phyloP scores from a whole-genome alignment of 2,329 filamentous ascomycete genomes.

The Diaporthe eres region DNA sequence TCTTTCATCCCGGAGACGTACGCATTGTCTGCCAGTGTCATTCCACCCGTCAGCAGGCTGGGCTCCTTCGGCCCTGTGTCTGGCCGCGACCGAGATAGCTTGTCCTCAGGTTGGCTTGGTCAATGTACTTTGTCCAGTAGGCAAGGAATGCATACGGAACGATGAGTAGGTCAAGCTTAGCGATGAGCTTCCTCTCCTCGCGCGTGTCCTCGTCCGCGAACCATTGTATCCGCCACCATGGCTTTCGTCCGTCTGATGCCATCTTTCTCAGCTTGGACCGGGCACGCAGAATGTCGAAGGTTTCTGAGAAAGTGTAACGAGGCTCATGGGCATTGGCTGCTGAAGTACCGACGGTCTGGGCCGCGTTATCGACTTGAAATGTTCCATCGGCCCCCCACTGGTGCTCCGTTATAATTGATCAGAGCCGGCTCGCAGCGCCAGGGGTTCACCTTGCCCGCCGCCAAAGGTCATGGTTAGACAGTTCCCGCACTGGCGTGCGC shows the following conservation, averaged over 20 bases:
- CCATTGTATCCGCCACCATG: slow-evolving; percentile 51
- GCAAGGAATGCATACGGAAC: slow-evolving; percentile 69
- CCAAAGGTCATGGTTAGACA: not conserved
- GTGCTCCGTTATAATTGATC: not conserved
- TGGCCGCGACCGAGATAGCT: not conserved
- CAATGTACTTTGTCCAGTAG: slow-evolving; percentile 71
- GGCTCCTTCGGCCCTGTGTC: slow-evolving; percentile 37
- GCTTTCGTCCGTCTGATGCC: slow-evolving; percentile 4
- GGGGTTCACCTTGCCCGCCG: slow-evolving; percentile 6
- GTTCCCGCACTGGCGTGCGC: not conserved
- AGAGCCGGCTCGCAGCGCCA: not conserved
- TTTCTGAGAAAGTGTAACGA: not conserved
- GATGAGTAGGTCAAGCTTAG: slow-evolving; percentile 69
- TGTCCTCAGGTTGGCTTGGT: slow-evolving; percentile 65
- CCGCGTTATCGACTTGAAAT: not conserved
- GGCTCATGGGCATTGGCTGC: not conserved
- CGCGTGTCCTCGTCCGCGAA: slow-evolving; percentile 63
- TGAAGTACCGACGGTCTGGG: slow-evolving; percentile 5
- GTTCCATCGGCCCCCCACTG: not conserved
- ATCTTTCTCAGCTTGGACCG: slow-evolving; percentile 1
- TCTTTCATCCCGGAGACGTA: slow-evolving; percentile 69
- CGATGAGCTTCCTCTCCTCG: slow-evolving; percentile 65
- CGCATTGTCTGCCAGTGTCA: slow-evolving; percentile 60
- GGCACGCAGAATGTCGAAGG: not conserved
- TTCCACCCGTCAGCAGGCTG: not conserved